A percentile compares a stretch with the other conserved stretches of the same genome.
phyloP scores from a whole-genome alignment of 495 filamentous ascomycete species.

The Xylaria curta region DNA sequence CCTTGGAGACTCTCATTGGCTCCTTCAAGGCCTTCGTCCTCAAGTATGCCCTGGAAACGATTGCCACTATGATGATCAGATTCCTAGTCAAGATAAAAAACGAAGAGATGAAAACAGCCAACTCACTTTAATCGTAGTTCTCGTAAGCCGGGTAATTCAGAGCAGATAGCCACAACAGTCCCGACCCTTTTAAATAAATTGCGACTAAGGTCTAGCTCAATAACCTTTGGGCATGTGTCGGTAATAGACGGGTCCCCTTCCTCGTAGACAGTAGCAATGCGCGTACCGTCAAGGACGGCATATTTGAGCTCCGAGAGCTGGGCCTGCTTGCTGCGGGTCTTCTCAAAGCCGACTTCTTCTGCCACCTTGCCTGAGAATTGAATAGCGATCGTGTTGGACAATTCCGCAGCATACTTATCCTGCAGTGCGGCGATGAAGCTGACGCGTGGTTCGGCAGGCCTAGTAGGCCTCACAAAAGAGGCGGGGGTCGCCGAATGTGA shows the following conservation, averaged over 20 bases:
- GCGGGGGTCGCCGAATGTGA: slow-evolving; percentile 72
- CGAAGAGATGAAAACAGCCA: slow-evolving; percentile 11
- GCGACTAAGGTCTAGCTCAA: slow-evolving; percentile 84
- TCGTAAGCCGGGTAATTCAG: slow-evolving; percentile 64
- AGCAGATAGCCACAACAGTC: slow-evolving; percentile 73
- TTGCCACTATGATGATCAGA: slow-evolving; percentile 66
- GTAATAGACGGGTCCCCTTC: slow-evolving; percentile 47
- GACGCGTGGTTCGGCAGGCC: slow-evolving; percentile 67
- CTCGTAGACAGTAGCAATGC: slow-evolving; percentile 55
- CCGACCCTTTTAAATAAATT: slow-evolving; percentile 75
- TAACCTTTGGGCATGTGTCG: slow-evolving; percentile 66
- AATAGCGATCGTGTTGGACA: slow-evolving; percentile 57
- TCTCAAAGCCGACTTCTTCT: slow-evolving; percentile 95
- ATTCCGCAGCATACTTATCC: slow-evolving; percentile 78
- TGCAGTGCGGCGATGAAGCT: slow-evolving; percentile 81
- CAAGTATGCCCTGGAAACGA: slow-evolving; percentile 62
- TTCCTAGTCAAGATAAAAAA: background rate
- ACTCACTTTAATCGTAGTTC: slow-evolving; percentile 74
- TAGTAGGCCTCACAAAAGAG: slow-evolving; percentile 84
- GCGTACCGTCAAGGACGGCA: slow-evolving; percentile 79
- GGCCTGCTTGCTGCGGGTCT: slow-evolving; percentile 80
- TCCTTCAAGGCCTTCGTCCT: slow-evolving; percentile 44
- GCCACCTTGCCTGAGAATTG: slow-evolving; percentile 82
- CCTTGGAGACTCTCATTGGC: slow-evolving; percentile 53
- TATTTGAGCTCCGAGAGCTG: slow-evolving; percentile 77